Base-by-base conservation (phyloP, 140 eudicot species). In the Cichorium intybus region DNA sequence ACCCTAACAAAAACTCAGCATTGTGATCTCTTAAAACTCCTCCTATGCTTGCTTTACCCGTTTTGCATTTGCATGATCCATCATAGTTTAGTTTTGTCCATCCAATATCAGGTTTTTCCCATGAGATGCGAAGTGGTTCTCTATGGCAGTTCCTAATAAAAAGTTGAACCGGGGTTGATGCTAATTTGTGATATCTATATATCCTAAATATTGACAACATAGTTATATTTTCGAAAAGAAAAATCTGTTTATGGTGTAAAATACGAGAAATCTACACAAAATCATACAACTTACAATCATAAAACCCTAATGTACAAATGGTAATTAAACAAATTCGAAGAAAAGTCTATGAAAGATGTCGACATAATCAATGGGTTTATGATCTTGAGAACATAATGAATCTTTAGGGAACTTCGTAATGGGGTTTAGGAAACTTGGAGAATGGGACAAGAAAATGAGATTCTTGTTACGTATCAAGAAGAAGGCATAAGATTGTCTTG, bases 21-120 rank as follows among this genome's bases (percentile, higher is more conserved):
- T 85, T 78, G 53, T 91, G 92, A 62, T 91, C 75, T 31, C 98
- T 61, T 53, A 92, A 37, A 3, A 92, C 80, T 3, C 98, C 98
- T 35, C 98, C 96, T 17, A 93, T 88, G 85, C 97, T 93, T 4
- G 86, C 64, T 71, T 75, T 78, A 34, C 99, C 94, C 0, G 88
- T 88, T 63, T 78, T 76, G 23, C 78, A 76, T 57, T 88, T 93
- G 84, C 85, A 84, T 11, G 99, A 93, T 16, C 97, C 97, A 22
- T 93, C 99, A 26, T 77, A 93, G 77, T 93, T 93, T 15, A 93
- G 21, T 62, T 93, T 93, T 3, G 89, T 84, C 95, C 97, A 88
- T 14, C 99, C 99, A 0, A 43, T 43, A 33, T 80, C 75, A 1
- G 97, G 99, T 64, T 71, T 93, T 56, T 72, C 62, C 99, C 97